Percentiles rank a stretch among this genome's conserved stretches.
Conservation (phyloP, 768 basidiomycete species). For the Naematelia encephala region DNA sequence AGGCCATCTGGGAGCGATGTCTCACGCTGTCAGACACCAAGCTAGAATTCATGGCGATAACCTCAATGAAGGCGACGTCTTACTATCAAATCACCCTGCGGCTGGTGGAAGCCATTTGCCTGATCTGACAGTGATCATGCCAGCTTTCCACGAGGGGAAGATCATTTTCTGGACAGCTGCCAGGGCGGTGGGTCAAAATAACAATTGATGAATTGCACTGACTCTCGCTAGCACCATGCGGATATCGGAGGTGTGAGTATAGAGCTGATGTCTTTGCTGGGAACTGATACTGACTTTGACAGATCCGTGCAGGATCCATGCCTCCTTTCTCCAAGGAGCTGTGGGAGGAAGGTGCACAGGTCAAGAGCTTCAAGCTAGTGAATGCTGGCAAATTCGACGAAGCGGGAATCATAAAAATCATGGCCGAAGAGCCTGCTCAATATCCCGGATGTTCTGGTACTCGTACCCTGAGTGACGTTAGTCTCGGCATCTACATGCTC, state of each 20-base stretch:
- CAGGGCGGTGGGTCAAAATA: conserved; percentile 53
- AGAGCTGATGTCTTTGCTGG: background rate
- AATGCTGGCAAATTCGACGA: conserved; percentile 73
- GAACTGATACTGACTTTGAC: conserved; percentile 37
- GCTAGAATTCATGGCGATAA: conserved; percentile 20
- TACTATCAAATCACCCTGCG: conserved; percentile 64
- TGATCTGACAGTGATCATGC: conserved; percentile 90
- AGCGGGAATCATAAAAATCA: conserved; percentile 68
- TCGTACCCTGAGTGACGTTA: conserved; percentile 22
- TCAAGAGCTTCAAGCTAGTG: conserved; percentile 89
- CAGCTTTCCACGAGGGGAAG: conserved; percentile 66
- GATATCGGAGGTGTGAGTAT: conserved; percentile 54
- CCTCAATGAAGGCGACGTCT: conserved; percentile 77
- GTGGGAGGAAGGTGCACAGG: conserved; percentile 90
- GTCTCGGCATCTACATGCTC: background rate
- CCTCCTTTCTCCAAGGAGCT: conserved; percentile 87
- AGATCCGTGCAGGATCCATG: conserved; percentile 84
- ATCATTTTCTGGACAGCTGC: conserved; percentile 70
- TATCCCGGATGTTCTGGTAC: conserved; percentile 35
- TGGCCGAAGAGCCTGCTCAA: conserved; percentile 59
- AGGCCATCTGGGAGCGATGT: conserved; percentile 31
- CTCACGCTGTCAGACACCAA: conserved; percentile 31
- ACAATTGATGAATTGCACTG: background rate
- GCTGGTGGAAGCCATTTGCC: conserved; percentile 61
- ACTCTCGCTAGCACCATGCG: conserved; percentile 66